Evolutionary conservation across 768 basidiomycete genomes (phyloP).

Genomic region (Boletus pseudopeckii): DNA sequence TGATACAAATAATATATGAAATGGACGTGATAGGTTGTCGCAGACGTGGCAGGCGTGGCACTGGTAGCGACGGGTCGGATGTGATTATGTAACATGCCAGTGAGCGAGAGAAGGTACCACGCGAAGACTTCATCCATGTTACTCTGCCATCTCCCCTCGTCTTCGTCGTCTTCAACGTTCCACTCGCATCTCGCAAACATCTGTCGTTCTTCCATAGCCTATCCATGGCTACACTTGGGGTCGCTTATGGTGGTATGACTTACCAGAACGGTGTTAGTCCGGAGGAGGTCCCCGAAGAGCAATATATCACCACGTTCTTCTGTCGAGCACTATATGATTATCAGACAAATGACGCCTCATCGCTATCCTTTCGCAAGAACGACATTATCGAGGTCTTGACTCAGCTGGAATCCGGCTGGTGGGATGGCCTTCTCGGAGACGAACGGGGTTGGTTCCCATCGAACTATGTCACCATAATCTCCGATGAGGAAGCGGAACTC

Average conservation of each 20-base stretch:
- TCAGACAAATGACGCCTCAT: constrained; percentile 80
- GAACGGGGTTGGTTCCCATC: constrained; percentile 97
- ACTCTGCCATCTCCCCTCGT: constrained; percentile 11
- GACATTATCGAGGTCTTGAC: constrained; percentile 95
- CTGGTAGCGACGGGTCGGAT: constrained; percentile 10
- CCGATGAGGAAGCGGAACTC: constrained; percentile 76
- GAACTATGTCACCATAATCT: constrained; percentile 83
- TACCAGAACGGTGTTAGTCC: constrained; percentile 23
- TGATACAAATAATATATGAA: constrained; percentile 6
- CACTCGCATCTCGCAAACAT: neutral
- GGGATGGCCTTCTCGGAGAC: constrained; percentile 90
- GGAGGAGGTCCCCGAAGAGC: constrained; percentile 47
- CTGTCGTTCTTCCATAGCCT: constrained; percentile 1
- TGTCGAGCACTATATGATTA: constrained; percentile 93
- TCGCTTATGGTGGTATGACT: constrained; percentile 18
- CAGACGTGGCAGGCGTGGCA: constrained; percentile 7
- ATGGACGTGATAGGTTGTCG: constrained; percentile 2
- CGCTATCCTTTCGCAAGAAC: constrained; percentile 80
- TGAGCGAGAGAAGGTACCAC: constrained; percentile 8
- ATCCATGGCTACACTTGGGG: constrained; percentile 25
- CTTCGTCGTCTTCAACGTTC: constrained; percentile 11
- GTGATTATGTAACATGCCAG: constrained; percentile 27
- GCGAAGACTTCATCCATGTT: constrained; percentile 14
- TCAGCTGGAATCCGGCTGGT: constrained; percentile 93
- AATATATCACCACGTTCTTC: constrained; percentile 68